A percentile compares a stretch with the other conserved stretches of the same genome.
phyloP scores from a whole-genome alignment of 768 basidiomycete species.

The Xanthoconium stramineum region DNA sequence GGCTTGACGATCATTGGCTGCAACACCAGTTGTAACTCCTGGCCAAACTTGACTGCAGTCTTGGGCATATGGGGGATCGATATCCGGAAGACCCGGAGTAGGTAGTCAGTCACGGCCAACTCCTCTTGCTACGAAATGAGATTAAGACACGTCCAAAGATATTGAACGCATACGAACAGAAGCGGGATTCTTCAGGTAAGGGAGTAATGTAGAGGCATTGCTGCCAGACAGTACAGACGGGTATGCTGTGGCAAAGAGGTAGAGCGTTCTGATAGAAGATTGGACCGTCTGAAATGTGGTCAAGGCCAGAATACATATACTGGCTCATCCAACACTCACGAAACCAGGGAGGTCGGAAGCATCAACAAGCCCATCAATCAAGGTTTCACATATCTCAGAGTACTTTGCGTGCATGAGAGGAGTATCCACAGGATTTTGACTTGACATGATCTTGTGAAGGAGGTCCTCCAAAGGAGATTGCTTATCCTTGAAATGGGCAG shows the following conservation, averaged over 20 bases:
- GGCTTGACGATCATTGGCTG: constrained; percentile 94
- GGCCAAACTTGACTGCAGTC: constrained; percentile 84
- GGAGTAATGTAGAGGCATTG: constrained; percentile 82
- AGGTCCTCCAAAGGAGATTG: constrained; percentile 84
- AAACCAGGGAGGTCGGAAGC: constrained; percentile 76
- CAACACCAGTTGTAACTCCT: constrained; percentile 75
- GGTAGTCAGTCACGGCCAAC: constrained; percentile 75
- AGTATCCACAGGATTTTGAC: constrained; percentile 59
- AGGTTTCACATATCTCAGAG: constrained; percentile 73
- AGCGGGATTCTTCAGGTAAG: constrained; percentile 82
- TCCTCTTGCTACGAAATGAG: constrained; percentile 63
- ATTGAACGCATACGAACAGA: constrained; percentile 48
- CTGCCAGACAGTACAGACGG: constrained; percentile 79
- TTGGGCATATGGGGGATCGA: constrained; percentile 88
- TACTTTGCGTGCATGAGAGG: constrained; percentile 62
- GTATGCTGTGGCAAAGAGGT: constrained; percentile 78
- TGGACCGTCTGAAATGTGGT: constrained; percentile 58
- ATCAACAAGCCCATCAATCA: constrained; percentile 90
- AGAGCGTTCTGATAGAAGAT: constrained; percentile 82
- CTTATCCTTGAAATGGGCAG: constrained; percentile 77
- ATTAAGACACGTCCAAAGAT: constrained; percentile 1
- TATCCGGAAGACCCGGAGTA: constrained; percentile 84
- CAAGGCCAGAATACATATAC: background rate
- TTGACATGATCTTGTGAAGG: constrained; percentile 75
- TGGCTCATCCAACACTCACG: constrained; percentile 41